Base-by-base conservation (phyloP, 192 early-diverging fungal genomes). In the Ambispora gerdemannii region DNA sequence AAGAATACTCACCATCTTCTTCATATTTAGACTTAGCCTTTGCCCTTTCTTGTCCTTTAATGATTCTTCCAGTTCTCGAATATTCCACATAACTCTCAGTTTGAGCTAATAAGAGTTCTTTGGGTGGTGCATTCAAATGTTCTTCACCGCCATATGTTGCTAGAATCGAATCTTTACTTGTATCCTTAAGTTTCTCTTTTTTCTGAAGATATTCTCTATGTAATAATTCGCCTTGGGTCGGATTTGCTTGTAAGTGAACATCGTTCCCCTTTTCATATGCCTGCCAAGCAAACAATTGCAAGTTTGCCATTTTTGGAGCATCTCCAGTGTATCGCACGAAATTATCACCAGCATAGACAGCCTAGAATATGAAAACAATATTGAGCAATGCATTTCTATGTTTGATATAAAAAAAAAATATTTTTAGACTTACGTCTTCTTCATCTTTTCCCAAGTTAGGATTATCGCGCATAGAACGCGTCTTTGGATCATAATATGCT, bases 401-500 rank as follows among this genome's bases (percentile, higher is more conserved):
- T n/a, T n/a, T n/a, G n/a, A n/a, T n/a, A n/a, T n/a, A n/a, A n/a
- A n/a, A n/a, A n/a, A n/a, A n/a, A n/a, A n/a, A n/a, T n/a, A n/a
- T n/a, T n/a, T n/a, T n/a, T n/a, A 43, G 38, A 6, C 38, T 43
- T 30, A 58, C 52, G 17, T 70, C 76, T 32, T 75, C 75, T 32
- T 63, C 76, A 43, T 90, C 90, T 33, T 83, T 80, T 32, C 88
- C 87, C 31, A 83, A 83, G 59, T 88, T 80, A 8, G 97, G 97
- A 78, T 98, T 97, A 67, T 98, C 96, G 72, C 97, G 90, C 97
- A 99, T 99, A 0, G 95, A 95, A 31, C 96, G 87, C 2, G 97
- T 96, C 74, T 99, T 99, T 35, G 97, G 97, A 80, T 99, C 97
- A 71, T 99, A 99, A 84, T 95, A 90, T 0, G 95, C 96, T 10